Evolutionary conservation across 768 basidiomycete species (phyloP).

Genomic region (Mycena amicta): DNA sequence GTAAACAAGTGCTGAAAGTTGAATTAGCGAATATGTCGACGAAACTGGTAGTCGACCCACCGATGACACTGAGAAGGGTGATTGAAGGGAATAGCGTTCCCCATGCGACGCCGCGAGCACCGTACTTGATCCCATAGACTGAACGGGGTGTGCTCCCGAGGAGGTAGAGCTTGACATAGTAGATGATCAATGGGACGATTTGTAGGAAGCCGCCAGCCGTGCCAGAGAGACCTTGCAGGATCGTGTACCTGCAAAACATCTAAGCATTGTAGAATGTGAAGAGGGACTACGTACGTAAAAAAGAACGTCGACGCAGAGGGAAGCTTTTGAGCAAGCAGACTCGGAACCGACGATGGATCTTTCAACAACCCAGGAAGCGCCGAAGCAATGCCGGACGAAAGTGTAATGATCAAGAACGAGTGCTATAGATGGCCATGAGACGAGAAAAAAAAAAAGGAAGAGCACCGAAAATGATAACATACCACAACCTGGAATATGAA

Average conservation of each 20-base stretch:
- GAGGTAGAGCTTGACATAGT: constrained; percentile 89
- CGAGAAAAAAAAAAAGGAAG: neutral
- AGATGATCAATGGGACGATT: constrained; percentile 72
- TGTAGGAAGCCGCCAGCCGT: constrained; percentile 82
- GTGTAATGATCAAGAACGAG: constrained; percentile 88
- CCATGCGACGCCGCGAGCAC: constrained; percentile 70
- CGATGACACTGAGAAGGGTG: constrained; percentile 83
- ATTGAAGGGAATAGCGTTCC: constrained; percentile 70
- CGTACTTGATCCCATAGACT: constrained; percentile 83
- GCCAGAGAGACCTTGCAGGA: constrained; percentile 80
- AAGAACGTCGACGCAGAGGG: constrained; percentile 90
- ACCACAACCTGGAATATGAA: constrained; percentile 93
- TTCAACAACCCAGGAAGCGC: constrained; percentile 64
- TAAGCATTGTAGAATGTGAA: neutral
- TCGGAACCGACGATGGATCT: constrained; percentile 71
- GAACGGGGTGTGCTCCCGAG: constrained; percentile 89
- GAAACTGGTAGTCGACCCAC: too few species aligned
- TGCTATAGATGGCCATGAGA: constrained; percentile 52
- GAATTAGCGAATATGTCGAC: too few species aligned
- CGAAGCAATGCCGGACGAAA: constrained; percentile 81
- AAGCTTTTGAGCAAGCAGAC: constrained; percentile 73
- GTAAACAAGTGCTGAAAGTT: constrained; percentile 80
- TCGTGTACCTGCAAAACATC: constrained; percentile 55
- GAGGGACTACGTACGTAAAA: constrained; percentile 61
- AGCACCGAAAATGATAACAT: constrained; percentile 42